Conservation (phyloP, 805 yeast species). For the Lachancea dasiensis region DNA sequence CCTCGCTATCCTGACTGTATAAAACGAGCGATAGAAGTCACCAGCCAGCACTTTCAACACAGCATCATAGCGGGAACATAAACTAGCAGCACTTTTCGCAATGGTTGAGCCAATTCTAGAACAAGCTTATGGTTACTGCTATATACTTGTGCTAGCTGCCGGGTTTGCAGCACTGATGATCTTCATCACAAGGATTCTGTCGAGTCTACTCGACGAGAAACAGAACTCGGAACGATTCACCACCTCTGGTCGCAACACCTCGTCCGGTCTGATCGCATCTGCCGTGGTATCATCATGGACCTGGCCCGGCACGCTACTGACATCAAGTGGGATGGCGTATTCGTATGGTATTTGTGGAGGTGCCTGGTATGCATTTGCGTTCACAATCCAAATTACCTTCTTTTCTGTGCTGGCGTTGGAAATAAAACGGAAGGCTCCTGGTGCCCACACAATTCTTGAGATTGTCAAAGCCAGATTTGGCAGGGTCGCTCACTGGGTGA, state of each 20-base stretch:
- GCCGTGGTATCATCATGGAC: slow-evolving; percentile 91
- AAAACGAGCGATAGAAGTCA: no score
- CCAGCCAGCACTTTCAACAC: no score
- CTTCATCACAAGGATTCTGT: slow-evolving; percentile 28
- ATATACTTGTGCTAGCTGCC: slow-evolving; percentile 6
- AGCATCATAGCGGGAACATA: no score
- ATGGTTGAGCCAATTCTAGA: not conserved
- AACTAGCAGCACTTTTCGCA: no score
- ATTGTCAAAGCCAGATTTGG: slow-evolving; percentile 74
- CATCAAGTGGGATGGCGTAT: slow-evolving; percentile 70
- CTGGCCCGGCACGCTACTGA: slow-evolving; percentile 66
- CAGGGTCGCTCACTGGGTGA: slow-evolving; percentile 60
- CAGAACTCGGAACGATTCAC: slow-evolving; percentile 88
- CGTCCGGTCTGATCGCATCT: slow-evolving; percentile 69
- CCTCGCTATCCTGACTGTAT: no score
- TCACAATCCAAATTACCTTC: slow-evolving; percentile 71
- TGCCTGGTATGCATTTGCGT: slow-evolving; percentile 78
- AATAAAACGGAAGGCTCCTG: slow-evolving; percentile 77
- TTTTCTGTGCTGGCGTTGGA: slow-evolving; percentile 79
- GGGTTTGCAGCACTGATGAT: slow-evolving; percentile 3
- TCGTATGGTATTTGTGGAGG: slow-evolving; percentile 68
- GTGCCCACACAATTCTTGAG: slow-evolving; percentile 80
- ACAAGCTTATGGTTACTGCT: slow-evolving; percentile 6
- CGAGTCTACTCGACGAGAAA: slow-evolving; percentile 68
- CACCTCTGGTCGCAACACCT: slow-evolving; percentile 79